A percentile compares a stretch with the other conserved stretches of the same genome.
Evolutionary conservation across 2,329 filamentous ascomycete genomes (phyloP).

Genomic region (Aurifilum marmelostoma): DNA sequence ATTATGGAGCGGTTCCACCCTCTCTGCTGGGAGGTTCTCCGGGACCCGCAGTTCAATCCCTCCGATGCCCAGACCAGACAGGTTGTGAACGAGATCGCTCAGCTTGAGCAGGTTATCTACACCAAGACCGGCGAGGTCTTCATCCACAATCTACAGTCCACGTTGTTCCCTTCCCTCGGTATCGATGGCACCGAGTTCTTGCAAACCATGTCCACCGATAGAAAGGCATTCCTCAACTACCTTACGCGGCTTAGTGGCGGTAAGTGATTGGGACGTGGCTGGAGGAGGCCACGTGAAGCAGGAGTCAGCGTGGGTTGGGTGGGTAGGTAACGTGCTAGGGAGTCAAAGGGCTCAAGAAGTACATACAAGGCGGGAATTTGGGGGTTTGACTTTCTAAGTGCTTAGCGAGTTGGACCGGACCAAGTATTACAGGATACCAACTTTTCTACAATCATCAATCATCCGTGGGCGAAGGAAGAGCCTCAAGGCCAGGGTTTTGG

Average conservation of each 20-base stretch:
- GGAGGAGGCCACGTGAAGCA: not conserved
- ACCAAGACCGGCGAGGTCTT: constrained; percentile 86
- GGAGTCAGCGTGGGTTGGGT: too few species aligned
- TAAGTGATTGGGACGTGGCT: constrained; percentile 4
- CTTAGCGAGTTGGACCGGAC: not conserved
- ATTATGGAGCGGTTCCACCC: constrained; percentile 88
- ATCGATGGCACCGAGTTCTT: constrained; percentile 65
- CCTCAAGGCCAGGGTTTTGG: not conserved
- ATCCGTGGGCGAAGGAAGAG: constrained; percentile 2
- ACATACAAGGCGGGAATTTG: not conserved
- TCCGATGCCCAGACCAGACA: constrained; percentile 86
- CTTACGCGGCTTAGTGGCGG: constrained; percentile 49
- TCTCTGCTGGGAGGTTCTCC: constrained; percentile 86
- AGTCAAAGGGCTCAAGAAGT: not conserved
- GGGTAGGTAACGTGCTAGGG: not conserved
- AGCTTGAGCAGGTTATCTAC: constrained; percentile 86
- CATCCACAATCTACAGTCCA: constrained; percentile 66
- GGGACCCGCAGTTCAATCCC: constrained; percentile 76
- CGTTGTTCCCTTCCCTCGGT: constrained; percentile 67
- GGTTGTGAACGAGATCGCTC: constrained; percentile 85
- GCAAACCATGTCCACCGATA: constrained; percentile 61
- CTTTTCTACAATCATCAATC: constrained; percentile 1
- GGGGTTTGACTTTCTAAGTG: not conserved
- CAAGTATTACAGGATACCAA: constrained; percentile 8
- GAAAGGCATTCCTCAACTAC: constrained; percentile 67